Conservation (phyloP, 2,329 filamentous ascomycete genomes). For the Trichoderma pleuroti region DNA sequence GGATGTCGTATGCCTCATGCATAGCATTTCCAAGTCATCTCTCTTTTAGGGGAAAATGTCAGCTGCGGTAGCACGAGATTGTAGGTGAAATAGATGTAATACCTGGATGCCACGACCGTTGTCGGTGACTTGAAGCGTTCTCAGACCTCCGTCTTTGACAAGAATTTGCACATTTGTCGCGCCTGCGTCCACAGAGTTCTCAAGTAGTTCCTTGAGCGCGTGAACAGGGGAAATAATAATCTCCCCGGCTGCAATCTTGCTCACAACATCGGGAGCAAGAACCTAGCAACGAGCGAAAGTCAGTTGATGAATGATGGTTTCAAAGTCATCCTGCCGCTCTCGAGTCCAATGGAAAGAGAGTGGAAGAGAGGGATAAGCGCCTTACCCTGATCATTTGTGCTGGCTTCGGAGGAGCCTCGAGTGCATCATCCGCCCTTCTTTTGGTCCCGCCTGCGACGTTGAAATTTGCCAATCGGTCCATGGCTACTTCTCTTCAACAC, state of each 20-base stretch:
- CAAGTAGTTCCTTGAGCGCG: constrained; percentile 91
- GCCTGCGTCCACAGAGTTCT: constrained; percentile 97
- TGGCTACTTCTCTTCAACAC: background rate
- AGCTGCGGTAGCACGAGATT: background rate
- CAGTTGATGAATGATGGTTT: background rate
- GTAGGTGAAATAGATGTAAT: constrained; percentile 30
- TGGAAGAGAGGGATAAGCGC: background rate
- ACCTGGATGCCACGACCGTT: constrained; percentile 96
- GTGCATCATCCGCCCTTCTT: constrained; percentile 44
- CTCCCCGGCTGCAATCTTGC: constrained; percentile 97
- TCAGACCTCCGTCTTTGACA: constrained; percentile 92
- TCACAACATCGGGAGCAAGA: constrained; percentile 87
- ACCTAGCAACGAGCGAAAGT: constrained; percentile 49
- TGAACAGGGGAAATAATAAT: constrained; percentile 98
- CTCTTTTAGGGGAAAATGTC: constrained; percentile 50
- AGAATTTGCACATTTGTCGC: constrained; percentile 86
- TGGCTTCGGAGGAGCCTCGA: constrained; percentile 38
- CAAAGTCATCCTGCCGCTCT: background rate
- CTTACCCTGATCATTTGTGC: constrained; percentile 49
- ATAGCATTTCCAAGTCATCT: constrained; percentile 87
- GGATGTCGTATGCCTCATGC: constrained; percentile 94
- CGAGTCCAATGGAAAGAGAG: background rate
- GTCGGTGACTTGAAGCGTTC: constrained; percentile 93
- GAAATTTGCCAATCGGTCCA: constrained; percentile 45
- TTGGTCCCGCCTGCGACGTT: constrained; percentile 39